Evolutionary conservation across 1,284 basidiomycete species (phyloP), one percentile per base, ranked within the genome.

Genomic region (Leccinum griseonigrum): DNA sequence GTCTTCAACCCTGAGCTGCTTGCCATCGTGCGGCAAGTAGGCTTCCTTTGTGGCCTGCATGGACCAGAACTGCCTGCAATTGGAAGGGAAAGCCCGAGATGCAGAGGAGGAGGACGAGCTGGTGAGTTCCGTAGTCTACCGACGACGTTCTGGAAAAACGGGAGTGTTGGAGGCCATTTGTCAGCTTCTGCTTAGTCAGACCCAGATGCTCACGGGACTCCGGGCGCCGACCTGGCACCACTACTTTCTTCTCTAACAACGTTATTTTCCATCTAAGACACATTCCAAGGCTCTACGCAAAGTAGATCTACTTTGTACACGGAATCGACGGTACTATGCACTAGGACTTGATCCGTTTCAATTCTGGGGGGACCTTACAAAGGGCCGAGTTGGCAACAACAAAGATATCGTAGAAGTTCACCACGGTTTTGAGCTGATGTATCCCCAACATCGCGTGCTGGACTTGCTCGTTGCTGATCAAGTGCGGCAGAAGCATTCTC

Each of bases 1-100:
- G 73, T 89, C 87, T 69, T 90, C 85, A 3, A 79, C 83, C 68
- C 77, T 83, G 60, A 83, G 67, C 60, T 83, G 82, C 67, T 82
- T 81, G 28, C 63, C 65, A 58, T 59, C 48, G 40, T 51, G 57
- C 3, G 64, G 63, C 50, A 65, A 54, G 18, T 60, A 56, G 9
- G 59, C 38, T 31, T 66, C 68, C 54, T 61, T 55, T 29, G 51
- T 59, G 36, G 32, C 51, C 26, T 13, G 63, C 72, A 71, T 74
- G 29, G 58, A 56, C 36, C 28, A 59, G 58, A 58, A 54, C 36
- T 29, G 59, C 60, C 64, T 60, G 59, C 57, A 40, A 56, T 29
- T 61, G 52, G 11, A 46, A 46, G 43, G 43, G 43, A 13, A 46
- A 46, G 52, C 53, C 57, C 50, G 40, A 38, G 36, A 28, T 40